These are phyloP conservation scores for Fusarium bactridioides DNA, from an alignment of 2,329 filamentous ascomycete genomes.

Conservation along the genomic window DNA sequence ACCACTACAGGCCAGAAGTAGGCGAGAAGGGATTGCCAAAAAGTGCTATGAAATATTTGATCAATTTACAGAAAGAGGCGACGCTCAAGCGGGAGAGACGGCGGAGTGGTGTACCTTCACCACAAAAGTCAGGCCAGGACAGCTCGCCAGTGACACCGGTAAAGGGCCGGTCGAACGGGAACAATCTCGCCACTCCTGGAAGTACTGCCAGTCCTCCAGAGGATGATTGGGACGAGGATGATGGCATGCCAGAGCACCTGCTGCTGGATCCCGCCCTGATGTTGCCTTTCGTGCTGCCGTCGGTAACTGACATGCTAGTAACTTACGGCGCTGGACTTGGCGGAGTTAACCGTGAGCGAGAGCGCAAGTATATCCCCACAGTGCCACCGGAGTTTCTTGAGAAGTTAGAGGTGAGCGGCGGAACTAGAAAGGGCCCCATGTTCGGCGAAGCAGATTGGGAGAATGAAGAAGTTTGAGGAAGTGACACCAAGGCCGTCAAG, in stretches of 20 bases:
- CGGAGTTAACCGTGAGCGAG: constrained; percentile 87
- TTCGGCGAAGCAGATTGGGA: constrained; percentile 73
- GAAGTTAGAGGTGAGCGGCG: constrained; percentile 75
- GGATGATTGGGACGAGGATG: constrained; percentile 59
- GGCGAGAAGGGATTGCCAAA: constrained; percentile 93
- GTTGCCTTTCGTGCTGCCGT: constrained; percentile 93
- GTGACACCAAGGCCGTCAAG: constrained; percentile 4
- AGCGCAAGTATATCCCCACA: constrained; percentile 94
- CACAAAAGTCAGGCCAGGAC: constrained; percentile 47
- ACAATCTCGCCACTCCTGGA: constrained; percentile 53
- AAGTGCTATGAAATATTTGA: constrained; percentile 85
- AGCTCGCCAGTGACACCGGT: constrained; percentile 57
- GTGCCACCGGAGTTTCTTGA: constrained; percentile 92
- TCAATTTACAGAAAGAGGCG: constrained; percentile 79
- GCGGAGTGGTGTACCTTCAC: constrained; percentile 57
- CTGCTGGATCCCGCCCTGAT: constrained; percentile 90
- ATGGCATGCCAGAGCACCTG: constrained; percentile 76
- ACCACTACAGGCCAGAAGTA: constrained; percentile 93
- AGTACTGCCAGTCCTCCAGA: constrained; percentile 51
- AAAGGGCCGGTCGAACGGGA: constrained; percentile 51
- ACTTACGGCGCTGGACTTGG: constrained; percentile 95
- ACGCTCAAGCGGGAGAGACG: constrained; percentile 65
- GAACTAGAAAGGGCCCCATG: constrained; percentile 60
- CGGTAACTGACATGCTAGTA: constrained; percentile 96
- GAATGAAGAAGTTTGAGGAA: constrained; percentile 64